These are phyloP conservation scores for Trapa bicornis DNA, from an alignment of 345 rosid genomes.

Conservation along the genomic window DNA sequence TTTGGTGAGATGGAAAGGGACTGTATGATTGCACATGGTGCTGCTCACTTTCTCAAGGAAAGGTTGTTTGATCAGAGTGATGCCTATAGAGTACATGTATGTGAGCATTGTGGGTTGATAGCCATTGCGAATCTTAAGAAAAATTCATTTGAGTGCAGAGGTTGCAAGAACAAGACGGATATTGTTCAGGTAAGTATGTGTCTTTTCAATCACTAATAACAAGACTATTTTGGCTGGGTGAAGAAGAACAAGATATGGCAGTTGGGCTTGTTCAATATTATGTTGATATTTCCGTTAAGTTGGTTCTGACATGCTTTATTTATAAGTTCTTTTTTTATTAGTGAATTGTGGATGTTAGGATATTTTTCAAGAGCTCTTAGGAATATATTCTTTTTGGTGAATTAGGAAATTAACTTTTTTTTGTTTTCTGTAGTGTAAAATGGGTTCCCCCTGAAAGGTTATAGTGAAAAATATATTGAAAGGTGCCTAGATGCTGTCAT, in stretches of 20 bases:
- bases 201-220: neutral
- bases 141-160: conserved; percentile 86
- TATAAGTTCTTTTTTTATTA: too few relatives aligned
- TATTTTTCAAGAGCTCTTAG: too few relatives aligned
- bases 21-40: conserved; percentile 98
- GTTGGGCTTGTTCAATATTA: too few relatives aligned
- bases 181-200: conserved; percentile 56
- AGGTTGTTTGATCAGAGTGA: conserved; percentile 95
- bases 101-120: conserved; percentile 81
- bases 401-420: neutral
- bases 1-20: conserved; percentile 98
- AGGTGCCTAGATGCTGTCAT: neutral
- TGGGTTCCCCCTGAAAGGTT: neutral
- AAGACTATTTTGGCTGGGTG: neutral
- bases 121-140: conserved; percentile 92
- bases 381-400: too few relatives aligned
- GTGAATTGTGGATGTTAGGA: too few relatives aligned
- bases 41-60: conserved; percentile 85
- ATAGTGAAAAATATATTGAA: neutral
- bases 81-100: conserved; percentile 89
- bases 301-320: too few relatives aligned
- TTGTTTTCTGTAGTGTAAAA: neutral
- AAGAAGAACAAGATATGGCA: neutral
- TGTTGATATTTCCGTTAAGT: neutral
- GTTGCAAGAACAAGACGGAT: conserved; percentile 93